phyloP scores from a whole-genome alignment of 768 basidiomycete genomes.

The Trametes elegans region DNA sequence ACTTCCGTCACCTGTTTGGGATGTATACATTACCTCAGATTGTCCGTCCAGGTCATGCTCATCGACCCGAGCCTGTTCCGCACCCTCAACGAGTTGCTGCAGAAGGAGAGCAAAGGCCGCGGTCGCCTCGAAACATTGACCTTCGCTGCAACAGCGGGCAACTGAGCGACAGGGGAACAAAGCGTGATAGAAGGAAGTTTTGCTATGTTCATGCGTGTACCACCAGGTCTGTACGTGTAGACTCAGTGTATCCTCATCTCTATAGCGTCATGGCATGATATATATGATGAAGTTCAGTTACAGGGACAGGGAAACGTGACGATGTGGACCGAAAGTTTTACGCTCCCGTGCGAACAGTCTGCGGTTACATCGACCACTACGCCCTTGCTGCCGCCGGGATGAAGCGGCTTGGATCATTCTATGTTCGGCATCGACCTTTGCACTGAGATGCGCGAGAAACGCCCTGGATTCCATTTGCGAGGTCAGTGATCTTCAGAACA shows the following conservation, averaged over 20 bases:
- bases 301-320: no score
- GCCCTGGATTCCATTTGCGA: no score
- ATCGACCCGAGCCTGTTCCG: conserved; percentile 95
- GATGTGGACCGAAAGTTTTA: no score
- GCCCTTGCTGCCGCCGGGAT: no score
- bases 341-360: no score
- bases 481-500: no score
- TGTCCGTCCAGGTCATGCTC: conserved; percentile 67
- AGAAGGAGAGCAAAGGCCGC: conserved; percentile 87
- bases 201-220: neutral
- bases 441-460: no score
- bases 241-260: neutral
- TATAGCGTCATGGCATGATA: no score
- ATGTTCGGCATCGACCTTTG: no score
- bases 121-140: conserved; percentile 83
- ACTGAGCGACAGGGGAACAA: neutral
- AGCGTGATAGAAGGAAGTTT: neutral
- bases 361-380: no score
- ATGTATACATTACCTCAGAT: neutral
- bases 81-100: conserved; percentile 82
- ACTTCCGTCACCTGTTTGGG: neutral
- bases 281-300: no score
- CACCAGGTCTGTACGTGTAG: neutral
- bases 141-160: conserved; percentile 58
- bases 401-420: no score